These are phyloP conservation scores for Ascochyta viciae-villosae DNA, from an alignment of 2,329 filamentous ascomycete species.

Conservation along the genomic window DNA sequence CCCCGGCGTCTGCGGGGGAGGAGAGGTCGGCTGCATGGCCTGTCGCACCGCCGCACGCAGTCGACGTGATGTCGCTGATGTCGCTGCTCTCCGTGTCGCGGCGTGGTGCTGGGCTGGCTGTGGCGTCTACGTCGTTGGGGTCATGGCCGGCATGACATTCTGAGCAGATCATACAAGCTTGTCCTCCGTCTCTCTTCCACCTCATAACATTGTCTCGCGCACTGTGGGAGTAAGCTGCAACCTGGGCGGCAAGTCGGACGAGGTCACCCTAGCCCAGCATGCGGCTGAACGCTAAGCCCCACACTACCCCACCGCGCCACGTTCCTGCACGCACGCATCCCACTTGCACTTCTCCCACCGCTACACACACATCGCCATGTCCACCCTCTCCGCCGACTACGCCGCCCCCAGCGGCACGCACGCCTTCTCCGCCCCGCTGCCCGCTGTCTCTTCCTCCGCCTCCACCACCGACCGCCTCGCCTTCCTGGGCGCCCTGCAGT, in stretches of 20 bases:
- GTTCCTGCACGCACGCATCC: background rate
- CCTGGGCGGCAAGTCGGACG: background rate
- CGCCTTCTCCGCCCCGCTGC: constrained; percentile 33
- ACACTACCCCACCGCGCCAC: constrained; percentile 4
- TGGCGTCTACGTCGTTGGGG: constrained; percentile 4
- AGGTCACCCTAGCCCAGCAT: constrained; percentile 10
- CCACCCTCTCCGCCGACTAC: constrained; percentile 60
- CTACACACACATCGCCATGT: constrained; percentile 25
- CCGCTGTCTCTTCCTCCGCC: constrained; percentile 16
- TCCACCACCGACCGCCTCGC: constrained; percentile 60
- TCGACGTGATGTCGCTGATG: too few relatives aligned
- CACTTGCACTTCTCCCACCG: background rate
- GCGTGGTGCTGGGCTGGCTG: background rate
- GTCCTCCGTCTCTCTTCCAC: background rate
- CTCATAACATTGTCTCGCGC: background rate
- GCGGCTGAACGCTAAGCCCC: constrained; percentile 14
- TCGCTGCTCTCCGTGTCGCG: too few relatives aligned
- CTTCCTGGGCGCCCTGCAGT: constrained; percentile 67
- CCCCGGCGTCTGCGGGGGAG: constrained; percentile 44
- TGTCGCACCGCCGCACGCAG: constrained; percentile 3
- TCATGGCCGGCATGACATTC: constrained; percentile 19
- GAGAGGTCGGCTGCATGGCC: constrained; percentile 43
- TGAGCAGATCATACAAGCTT: background rate
- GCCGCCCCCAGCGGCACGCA: constrained; percentile 52
- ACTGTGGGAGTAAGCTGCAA: background rate